Conservation (phyloP, 495 filamentous ascomycete genomes). For the Podospora pseudocomata region DNA sequence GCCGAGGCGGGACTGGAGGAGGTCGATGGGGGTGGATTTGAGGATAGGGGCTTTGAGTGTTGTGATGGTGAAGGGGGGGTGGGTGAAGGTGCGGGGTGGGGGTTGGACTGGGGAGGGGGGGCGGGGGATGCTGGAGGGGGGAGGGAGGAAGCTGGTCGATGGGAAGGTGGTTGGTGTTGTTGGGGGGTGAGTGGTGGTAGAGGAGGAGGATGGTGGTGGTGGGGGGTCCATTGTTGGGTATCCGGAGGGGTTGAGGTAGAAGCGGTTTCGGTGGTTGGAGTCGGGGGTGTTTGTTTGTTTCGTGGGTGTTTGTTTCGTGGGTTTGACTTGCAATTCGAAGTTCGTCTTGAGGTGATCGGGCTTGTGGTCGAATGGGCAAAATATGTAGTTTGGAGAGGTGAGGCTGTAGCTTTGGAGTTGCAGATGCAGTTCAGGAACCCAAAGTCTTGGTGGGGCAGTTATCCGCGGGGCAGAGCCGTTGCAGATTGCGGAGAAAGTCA, state of each 20-base stretch:
- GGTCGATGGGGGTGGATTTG: constrained; percentile 84
- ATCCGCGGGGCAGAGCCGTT: neutral
- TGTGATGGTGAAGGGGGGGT: constrained; percentile 65
- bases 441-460: neutral
- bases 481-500: neutral
- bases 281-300: neutral
- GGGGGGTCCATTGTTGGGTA: constrained; percentile 9
- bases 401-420: neutral
- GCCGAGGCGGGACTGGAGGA: constrained; percentile 69
- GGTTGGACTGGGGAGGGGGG: neutral
- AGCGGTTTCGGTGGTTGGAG: neutral
- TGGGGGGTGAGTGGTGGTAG: neutral
- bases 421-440: constrained; percentile 1
- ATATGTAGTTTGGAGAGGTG: neutral
- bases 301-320: neutral
- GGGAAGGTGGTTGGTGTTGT: neutral
- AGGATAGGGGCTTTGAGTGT: constrained; percentile 88
- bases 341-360: neutral
- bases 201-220: neutral
- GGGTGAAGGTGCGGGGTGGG: constrained; percentile 44
- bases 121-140: neutral
- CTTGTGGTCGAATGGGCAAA: neutral
- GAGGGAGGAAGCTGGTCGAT: neutral
- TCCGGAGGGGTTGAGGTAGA: neutral
- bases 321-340: neutral